These are phyloP conservation scores for Epichloe brachyelytri DNA, from an alignment of 2,329 filamentous ascomycete genomes.

Conservation along the genomic window DNA sequence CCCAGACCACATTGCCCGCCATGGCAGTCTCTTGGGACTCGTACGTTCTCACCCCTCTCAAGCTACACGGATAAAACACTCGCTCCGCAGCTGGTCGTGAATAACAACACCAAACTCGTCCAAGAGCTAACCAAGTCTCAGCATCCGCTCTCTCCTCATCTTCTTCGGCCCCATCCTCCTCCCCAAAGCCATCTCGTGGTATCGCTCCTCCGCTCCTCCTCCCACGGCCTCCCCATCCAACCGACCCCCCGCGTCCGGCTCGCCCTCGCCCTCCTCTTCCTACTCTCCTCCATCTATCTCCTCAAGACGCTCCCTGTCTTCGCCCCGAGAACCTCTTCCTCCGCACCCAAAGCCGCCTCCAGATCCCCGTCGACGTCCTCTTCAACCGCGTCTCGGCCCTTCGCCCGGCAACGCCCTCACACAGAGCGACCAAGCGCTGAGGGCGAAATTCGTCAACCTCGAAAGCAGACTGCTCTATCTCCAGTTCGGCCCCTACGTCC, in stretches of 20 bases:
- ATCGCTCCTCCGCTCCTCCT: conserved; percentile 41
- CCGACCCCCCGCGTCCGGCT: conserved; percentile 40
- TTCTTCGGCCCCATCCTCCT: conserved; percentile 61
- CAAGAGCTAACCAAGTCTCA: not conserved
- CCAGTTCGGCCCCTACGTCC: conserved; percentile 61
- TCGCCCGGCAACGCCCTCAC: conserved; percentile 37
- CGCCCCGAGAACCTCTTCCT: conserved; percentile 69
- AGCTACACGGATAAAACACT: too few relatives aligned
- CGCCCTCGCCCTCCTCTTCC: conserved; percentile 46
- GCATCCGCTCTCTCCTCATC: conserved; percentile 41
- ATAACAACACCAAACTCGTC: not conserved
- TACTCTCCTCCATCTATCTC: conserved; percentile 31
- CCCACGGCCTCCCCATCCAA: conserved; percentile 37
- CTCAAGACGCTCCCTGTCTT: conserved; percentile 53
- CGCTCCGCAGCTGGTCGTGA: not conserved
- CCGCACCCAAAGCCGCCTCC: conserved; percentile 65
- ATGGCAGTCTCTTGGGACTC: conserved; percentile 10
- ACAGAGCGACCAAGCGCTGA: conserved; percentile 48
- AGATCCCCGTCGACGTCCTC: conserved; percentile 73
- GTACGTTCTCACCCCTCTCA: not conserved
- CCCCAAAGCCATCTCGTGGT: conserved; percentile 51
- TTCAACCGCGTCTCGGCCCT: conserved; percentile 59
- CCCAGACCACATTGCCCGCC: not conserved
- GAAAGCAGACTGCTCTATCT: conserved; percentile 72
- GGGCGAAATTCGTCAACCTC: conserved; percentile 53